These are phyloP conservation scores for Tetrapisispora arboricola DNA, from an alignment of 805 yeast genomes.

Conservation along the genomic window DNA sequence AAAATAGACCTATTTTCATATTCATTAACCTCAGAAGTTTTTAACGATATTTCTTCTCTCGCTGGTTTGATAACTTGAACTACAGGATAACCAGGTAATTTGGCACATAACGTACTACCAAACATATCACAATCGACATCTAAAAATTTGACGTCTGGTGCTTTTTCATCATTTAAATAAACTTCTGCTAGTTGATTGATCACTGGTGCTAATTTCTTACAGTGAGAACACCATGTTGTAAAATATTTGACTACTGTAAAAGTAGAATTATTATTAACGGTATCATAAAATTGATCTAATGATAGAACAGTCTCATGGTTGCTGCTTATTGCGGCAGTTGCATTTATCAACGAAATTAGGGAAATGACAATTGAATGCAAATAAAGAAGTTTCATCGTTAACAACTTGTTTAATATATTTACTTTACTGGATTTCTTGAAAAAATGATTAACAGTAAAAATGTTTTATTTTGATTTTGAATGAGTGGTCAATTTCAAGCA, in stretches of 20 bases:
- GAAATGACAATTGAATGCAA: background rate
- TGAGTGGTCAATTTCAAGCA: no score
- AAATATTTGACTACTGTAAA: constrained; percentile 32
- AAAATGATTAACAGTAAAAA: no score
- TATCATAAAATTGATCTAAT: constrained; percentile 23
- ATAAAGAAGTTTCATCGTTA: background rate
- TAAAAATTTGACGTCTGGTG: constrained; percentile 17
- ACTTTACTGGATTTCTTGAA: no score
- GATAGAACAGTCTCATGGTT: constrained; percentile 12
- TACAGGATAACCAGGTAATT: constrained; percentile 52
- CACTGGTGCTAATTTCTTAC: constrained; percentile 47
- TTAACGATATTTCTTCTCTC: constrained; percentile 11
- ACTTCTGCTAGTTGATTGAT: constrained; percentile 40
- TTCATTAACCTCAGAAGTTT: background rate
- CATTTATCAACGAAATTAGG: background rate
- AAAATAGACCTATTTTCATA: constrained; percentile 2
- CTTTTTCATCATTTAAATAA: constrained; percentile 19
- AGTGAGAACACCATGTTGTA: constrained; percentile 68
- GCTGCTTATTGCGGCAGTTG: constrained; percentile 2
- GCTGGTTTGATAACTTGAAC: constrained; percentile 47
- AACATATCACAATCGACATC: constrained; percentile 28
- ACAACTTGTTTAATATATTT: no score
- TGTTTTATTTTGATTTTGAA: no score
- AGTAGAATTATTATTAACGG: constrained; percentile 15
- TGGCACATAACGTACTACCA: constrained; percentile 22